Conservation (phyloP, 2,329 filamentous ascomycete genomes). For the Madurella fahalii region DNA sequence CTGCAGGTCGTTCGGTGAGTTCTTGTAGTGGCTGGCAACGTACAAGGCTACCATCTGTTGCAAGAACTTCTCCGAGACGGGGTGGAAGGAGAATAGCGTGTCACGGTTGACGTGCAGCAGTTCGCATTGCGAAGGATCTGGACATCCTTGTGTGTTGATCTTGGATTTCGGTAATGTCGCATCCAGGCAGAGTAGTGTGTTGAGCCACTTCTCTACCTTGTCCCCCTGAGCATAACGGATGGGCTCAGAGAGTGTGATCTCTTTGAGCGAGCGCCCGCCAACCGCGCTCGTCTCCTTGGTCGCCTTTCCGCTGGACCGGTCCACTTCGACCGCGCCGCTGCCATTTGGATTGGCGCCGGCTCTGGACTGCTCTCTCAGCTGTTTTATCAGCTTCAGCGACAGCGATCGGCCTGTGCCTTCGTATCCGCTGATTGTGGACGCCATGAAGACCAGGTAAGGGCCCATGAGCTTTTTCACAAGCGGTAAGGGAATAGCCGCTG, state of each 20-base stretch:
- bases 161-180: conserved; percentile 80
- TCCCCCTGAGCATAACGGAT: conserved; percentile 93
- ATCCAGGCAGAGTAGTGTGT: conserved; percentile 88
- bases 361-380: conserved; percentile 88
- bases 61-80: conserved; percentile 92
- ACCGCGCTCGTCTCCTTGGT: conserved; percentile 59
- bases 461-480: conserved; percentile 92
- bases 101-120: conserved; percentile 93
- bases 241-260: conserved; percentile 89
- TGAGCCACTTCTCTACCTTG: conserved; percentile 92
- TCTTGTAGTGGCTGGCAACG: conserved; percentile 90
- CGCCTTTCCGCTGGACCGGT: conserved; percentile 72
- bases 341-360: conserved; percentile 52
- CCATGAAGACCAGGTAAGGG: conserved; percentile 97
- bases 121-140: conserved; percentile 87
- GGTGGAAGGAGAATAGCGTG: conserved; percentile 96
- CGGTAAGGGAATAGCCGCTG: conserved; percentile 90
- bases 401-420: conserved; percentile 94
- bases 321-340: conserved; percentile 60
- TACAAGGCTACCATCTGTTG: conserved; percentile 98
- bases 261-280: conserved; percentile 75
- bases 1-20: conserved; percentile 95
- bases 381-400: conserved; percentile 94
- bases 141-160: conserved; percentile 70
- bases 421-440: conserved; percentile 97